Evolutionary conservation across 768 basidiomycete genomes (phyloP).

Genomic region (Leccinum fibrillosum): DNA sequence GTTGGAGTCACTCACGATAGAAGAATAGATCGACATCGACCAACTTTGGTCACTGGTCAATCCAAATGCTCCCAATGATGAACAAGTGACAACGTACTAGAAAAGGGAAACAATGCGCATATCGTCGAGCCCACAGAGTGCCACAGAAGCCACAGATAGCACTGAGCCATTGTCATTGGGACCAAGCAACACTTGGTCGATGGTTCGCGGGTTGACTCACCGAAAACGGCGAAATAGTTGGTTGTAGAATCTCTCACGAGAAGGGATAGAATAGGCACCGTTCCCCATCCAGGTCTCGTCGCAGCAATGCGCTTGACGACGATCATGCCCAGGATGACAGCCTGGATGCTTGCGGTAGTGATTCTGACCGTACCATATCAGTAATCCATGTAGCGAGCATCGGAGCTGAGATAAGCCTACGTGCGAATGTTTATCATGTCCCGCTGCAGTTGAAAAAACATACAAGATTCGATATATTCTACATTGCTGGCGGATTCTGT

Average conservation of each 20-base stretch:
- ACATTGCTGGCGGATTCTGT: constrained; percentile 4
- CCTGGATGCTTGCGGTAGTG: constrained; percentile 31
- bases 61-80: neutral
- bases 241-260: constrained; percentile 45
- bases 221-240: constrained; percentile 40
- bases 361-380: constrained; percentile 5
- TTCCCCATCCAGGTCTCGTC: constrained; percentile 37
- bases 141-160: neutral
- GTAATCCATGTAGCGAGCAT: neutral
- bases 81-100: constrained; percentile 1
- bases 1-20: constrained; percentile 14
- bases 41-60: constrained; percentile 13
- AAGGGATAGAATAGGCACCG: constrained; percentile 38
- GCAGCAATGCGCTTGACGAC: constrained; percentile 34
- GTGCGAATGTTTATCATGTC: neutral
- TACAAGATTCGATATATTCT: constrained; percentile 18
- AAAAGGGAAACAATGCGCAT: neutral
- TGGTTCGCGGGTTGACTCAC: constrained; percentile 22
- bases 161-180: constrained; percentile 1
- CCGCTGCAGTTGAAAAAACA: constrained; percentile 17
- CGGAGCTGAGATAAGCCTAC: constrained; percentile 15
- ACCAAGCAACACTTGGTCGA: neutral
- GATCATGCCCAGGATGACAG: constrained; percentile 38
- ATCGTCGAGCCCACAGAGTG: constrained; percentile 1
- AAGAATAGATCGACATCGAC: constrained; percentile 12